Percentiles rank a stretch among this genome's conserved stretches.
Conservation (phyloP, 805 yeast species). For the Kodamaea hsintzibuensis region DNA sequence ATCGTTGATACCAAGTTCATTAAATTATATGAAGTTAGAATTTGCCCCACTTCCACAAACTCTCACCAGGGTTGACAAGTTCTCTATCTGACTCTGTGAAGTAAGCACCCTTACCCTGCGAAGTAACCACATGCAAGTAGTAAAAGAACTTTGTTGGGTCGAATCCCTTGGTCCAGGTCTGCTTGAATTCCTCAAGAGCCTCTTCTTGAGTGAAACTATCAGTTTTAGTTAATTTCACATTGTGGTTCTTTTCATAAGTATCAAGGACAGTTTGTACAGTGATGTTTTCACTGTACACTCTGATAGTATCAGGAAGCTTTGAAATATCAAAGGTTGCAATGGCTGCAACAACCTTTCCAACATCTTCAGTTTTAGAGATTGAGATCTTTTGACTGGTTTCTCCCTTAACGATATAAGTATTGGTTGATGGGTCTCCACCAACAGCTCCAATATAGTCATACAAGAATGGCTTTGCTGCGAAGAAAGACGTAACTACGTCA, state of each 20-base stretch:
- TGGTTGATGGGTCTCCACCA: slow-evolving; percentile 38
- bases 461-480: slow-evolving; percentile 37
- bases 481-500: slow-evolving; percentile 42
- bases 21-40: background rate
- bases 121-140: slow-evolving; percentile 31
- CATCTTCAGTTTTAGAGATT: slow-evolving; percentile 29
- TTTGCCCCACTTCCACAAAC: slow-evolving; percentile 45
- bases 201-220: slow-evolving; percentile 21
- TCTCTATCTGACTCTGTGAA: slow-evolving; percentile 38
- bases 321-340: slow-evolving; percentile 29
- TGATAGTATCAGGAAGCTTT: slow-evolving; percentile 44
- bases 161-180: slow-evolving; percentile 29
- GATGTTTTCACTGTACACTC: slow-evolving; percentile 42
- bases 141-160: slow-evolving; percentile 33
- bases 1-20: no score
- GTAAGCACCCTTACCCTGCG: slow-evolving; percentile 43
- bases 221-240: slow-evolving; percentile 22
- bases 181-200: slow-evolving; percentile 30
- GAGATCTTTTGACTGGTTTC: slow-evolving; percentile 37
- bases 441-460: slow-evolving; percentile 34
- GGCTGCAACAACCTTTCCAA: slow-evolving; percentile 19
- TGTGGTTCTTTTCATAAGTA: slow-evolving; percentile 41
- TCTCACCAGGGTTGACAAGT: slow-evolving; percentile 46
- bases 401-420: slow-evolving; percentile 42
- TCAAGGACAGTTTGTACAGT: slow-evolving; percentile 40